Base-by-base conservation (phyloP, 139 green algal species). In the Edaphochlamys debaryana region DNA sequence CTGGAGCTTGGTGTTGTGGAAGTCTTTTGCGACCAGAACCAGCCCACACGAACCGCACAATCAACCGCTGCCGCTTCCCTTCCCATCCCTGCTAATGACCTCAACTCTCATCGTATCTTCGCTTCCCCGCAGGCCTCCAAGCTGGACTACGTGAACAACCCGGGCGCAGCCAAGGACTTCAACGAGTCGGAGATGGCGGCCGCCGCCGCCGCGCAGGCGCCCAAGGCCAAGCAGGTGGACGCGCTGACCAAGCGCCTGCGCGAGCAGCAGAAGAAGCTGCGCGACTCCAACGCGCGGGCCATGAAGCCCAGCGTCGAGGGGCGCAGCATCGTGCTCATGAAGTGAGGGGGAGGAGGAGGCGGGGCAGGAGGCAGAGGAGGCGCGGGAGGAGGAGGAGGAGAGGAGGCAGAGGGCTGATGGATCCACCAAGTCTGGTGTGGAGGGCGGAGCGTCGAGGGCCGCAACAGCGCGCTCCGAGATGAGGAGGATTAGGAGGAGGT, bases 191-290 rank as follows among this genome's bases (percentile, higher is more conserved):
- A 82, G 63, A 29, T 82, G 42, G 70, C 85, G 25, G 9, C 9
- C 23, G 77, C 78, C 1, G 74, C 76, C 3, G 84, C 34, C 7
- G 84, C 63, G 32, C 40, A 23, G n/a, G 58, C 42, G 19, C 66
- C 78, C 48, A 75, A 76, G 32, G 36, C 56, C 70, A 84, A 86
- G 84, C 54, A 89, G 64, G 79, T 85, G 67, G 80, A 78, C 23
- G 62, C 58, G 40, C 73, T 91, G 19, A 73, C 52, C 36, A 91
- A 91, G 84, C 87, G 87, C 48, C 87, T 91, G 87, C 75, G 84
- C 27, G 87, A 89, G 73, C 82, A 89, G 62, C 63, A 79, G 74
- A 70, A 81, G 37, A 87, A 87, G 84, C 79, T 87, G 27, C 79
- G 82, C 63, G 78, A 77, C 62, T 45, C 48, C 29, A 84, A 38